These are phyloP conservation scores for Scenedesmus sp. DNA, from an alignment of 163 green algal species.

Conservation along the genomic window DNA sequence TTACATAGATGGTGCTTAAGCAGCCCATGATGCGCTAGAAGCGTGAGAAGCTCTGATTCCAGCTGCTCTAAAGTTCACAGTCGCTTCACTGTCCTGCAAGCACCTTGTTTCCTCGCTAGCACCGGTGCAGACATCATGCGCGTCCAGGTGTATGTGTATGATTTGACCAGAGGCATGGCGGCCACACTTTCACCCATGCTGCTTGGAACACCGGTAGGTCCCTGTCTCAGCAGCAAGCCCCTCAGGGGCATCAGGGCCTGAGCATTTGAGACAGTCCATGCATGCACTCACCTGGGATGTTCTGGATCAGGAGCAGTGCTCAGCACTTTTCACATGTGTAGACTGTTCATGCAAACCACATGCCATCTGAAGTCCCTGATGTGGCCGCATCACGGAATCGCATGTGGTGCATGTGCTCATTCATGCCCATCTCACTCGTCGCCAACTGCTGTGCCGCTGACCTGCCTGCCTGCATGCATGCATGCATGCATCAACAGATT, in stretches of 20 bases:
- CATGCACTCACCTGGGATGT: no score
- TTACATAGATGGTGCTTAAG: background rate
- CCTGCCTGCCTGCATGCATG: background rate
- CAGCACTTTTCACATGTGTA: no score
- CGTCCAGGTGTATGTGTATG: constrained; percentile 84
- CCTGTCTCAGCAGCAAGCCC: background rate
- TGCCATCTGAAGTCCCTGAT: no score
- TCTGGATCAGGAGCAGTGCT: no score
- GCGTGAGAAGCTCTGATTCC: background rate
- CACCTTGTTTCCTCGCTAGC: background rate
- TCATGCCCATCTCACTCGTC: no score
- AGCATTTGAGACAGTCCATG: background rate
- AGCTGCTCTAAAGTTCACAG: background rate
- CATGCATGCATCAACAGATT: constrained; percentile 66
- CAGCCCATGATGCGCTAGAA: background rate
- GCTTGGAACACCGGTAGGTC: constrained; percentile 72
- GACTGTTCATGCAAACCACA: background rate
- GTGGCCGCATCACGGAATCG: background rate
- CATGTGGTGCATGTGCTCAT: background rate
- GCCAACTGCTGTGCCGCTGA: no score
- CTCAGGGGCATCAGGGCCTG: no score
- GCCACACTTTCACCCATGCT: constrained; percentile 66
- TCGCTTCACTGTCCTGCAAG: background rate
- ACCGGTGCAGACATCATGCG: background rate
- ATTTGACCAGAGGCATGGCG: constrained; percentile 79